phyloP scores from a whole-genome alignment of 2,329 filamentous ascomycete genomes.

The Furcasterigmium furcatum region DNA sequence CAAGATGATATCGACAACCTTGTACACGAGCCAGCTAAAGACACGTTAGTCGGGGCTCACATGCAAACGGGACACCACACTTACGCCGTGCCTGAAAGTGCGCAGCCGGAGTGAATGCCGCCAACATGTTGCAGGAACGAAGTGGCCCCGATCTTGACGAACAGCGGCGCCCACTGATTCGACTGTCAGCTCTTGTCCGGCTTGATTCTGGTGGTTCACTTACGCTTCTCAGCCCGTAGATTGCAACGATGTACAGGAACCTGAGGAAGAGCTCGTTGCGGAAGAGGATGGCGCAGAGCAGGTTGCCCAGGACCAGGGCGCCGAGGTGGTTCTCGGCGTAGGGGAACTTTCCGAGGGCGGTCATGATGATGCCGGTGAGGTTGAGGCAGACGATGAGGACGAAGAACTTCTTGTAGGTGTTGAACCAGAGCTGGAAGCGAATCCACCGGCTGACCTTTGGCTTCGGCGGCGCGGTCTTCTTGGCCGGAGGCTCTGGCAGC shows the following conservation, averaged over 20 bases:
- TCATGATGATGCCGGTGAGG: slow-evolving; percentile 28
- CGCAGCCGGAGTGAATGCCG: slow-evolving; percentile 36
- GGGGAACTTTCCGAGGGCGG: slow-evolving; percentile 24
- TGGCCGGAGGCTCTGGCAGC: slow-evolving; percentile 1
- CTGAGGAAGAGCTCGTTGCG: slow-evolving; percentile 34
- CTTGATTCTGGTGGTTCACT: slow-evolving; percentile 5
- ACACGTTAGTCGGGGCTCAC: neutral
- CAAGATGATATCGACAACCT: slow-evolving; percentile 31
- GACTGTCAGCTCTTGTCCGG: slow-evolving; percentile 16
- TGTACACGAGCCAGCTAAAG: slow-evolving; percentile 32
- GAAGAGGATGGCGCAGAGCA: slow-evolving; percentile 33
- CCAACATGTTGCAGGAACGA: slow-evolving; percentile 37
- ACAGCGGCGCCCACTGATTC: slow-evolving; percentile 30
- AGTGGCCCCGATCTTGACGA: slow-evolving; percentile 29
- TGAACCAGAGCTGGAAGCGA: slow-evolving; percentile 33
- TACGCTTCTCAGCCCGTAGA: slow-evolving; percentile 32
- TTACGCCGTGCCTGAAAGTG: slow-evolving; percentile 32
- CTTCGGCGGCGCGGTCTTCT: slow-evolving; percentile 11
- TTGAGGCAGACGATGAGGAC: slow-evolving; percentile 30
- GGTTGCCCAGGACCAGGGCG: slow-evolving; percentile 33
- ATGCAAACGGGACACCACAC: neutral
- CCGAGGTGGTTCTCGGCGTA: slow-evolving; percentile 34
- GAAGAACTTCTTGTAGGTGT: slow-evolving; percentile 37
- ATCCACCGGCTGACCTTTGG: slow-evolving; percentile 26
- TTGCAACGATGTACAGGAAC: slow-evolving; percentile 29